phyloP scores from a whole-genome alignment of 768 basidiomycete genomes.

The Paxillus involutus region DNA sequence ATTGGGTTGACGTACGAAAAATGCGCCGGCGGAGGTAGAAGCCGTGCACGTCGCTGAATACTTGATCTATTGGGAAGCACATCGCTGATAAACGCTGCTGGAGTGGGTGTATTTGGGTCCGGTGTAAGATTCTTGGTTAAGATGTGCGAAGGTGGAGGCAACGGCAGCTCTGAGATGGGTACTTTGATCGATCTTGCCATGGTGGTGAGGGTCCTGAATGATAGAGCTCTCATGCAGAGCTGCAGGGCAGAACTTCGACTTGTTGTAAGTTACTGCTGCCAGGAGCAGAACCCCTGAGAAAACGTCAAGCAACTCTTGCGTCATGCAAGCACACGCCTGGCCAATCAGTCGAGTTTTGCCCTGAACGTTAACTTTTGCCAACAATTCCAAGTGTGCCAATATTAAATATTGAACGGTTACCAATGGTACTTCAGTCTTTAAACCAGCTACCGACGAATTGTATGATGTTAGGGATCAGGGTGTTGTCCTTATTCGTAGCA shows the following conservation, averaged over 20 bases:
- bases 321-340: too few relatives aligned
- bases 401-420: too few relatives aligned
- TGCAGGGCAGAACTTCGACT: background rate
- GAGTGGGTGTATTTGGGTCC: conserved; percentile 54
- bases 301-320: background rate
- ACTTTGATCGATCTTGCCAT: conserved; percentile 27
- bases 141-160: conserved; percentile 41
- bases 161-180: conserved; percentile 47
- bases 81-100: conserved; percentile 49
- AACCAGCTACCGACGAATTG: background rate
- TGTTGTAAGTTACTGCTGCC: background rate
- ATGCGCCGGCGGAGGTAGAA: conserved; percentile 58
- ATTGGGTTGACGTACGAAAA: conserved; percentile 84
- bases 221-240: conserved; percentile 18
- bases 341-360: too few relatives aligned
- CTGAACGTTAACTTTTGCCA: too few relatives aligned
- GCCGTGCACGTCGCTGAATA: conserved; percentile 66
- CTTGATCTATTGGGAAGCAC: conserved; percentile 55
- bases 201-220: conserved; percentile 6
- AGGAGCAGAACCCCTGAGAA: background rate
- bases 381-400: too few relatives aligned
- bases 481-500: conserved; percentile 3
- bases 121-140: conserved; percentile 55
- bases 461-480: background rate
- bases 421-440: too few relatives aligned